phyloP scores from a whole-genome alignment of 1,284 basidiomycete species.

The Cryptococcus deneoformans region DNA sequence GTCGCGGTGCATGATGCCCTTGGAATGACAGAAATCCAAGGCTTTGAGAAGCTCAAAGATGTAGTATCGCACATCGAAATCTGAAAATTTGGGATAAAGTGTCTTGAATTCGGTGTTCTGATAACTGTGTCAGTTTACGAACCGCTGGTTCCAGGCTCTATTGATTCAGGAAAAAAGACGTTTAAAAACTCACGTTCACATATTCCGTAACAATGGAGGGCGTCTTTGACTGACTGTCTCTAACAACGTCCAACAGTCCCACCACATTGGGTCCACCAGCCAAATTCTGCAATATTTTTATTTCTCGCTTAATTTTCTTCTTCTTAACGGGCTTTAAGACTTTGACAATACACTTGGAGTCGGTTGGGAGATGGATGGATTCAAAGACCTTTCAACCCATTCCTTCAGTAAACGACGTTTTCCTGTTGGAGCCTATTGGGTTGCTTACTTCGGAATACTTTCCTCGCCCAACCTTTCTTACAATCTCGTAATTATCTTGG shows the following conservation, averaged over 20 bases:
- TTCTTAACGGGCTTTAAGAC: conserved; percentile 99
- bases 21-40: conserved; percentile 95
- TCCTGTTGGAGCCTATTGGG: neutral
- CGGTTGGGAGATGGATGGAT: conserved; percentile 88
- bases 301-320: conserved; percentile 99
- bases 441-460: conserved; percentile 86
- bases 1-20: conserved; percentile 99
- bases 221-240: conserved; percentile 87
- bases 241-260: conserved; percentile 86
- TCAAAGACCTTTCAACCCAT: conserved; percentile 75
- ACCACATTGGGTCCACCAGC: conserved; percentile 91
- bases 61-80: conserved; percentile 94
- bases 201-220: conserved; percentile 98
- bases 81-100: conserved; percentile 91
- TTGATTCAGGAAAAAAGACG: conserved; percentile 63
- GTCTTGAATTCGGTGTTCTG: conserved; percentile 95
- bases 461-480: conserved; percentile 92
- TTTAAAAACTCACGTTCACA: conserved; percentile 63
- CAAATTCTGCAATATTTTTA: conserved; percentile 97
- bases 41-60: conserved; percentile 97
- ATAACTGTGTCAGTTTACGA: neutral
- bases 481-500: conserved; percentile 98
- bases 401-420: too few relatives aligned
- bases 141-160: conserved; percentile 50
- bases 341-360: conserved; percentile 97